A percentile compares a stretch with the other conserved stretches of the same genome.
These are phyloP conservation scores for Clathrospora elynae DNA, from an alignment of 2,329 filamentous ascomycete genomes.

Conservation along the genomic window DNA sequence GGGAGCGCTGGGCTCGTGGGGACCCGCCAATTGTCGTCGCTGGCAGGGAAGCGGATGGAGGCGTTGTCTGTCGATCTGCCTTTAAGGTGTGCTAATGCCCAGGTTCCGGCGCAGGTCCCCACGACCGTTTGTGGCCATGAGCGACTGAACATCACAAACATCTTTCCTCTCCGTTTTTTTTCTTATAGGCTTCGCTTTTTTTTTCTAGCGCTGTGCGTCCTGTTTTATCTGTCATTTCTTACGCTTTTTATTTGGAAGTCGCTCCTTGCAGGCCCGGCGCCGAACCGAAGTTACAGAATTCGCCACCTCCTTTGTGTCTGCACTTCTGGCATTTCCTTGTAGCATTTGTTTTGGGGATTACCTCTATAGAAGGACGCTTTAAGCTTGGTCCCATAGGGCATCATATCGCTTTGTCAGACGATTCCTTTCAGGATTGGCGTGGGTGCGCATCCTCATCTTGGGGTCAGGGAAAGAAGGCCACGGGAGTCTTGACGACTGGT, in stretches of 20 bases:
- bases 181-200: constrained; percentile 20
- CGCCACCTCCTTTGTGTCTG: constrained; percentile 27
- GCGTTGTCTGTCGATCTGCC: constrained; percentile 30
- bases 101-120: constrained; percentile 9
- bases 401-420: constrained; percentile 9
- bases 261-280: constrained; percentile 43
- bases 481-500: constrained; percentile 5
- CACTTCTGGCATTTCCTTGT: constrained; percentile 37
- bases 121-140: constrained; percentile 30
- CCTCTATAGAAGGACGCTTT: too few relatives aligned
- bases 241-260: constrained; percentile 19
- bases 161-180: constrained; percentile 23
- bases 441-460: constrained; percentile 2
- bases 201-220: constrained; percentile 38
- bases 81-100: constrained; percentile 25
- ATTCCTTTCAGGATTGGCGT: constrained; percentile 1
- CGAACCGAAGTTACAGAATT: constrained; percentile 20
- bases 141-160: constrained; percentile 34
- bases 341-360: constrained; percentile 23
- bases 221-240: constrained; percentile 20
- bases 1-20: constrained; percentile 16
- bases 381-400: too few relatives aligned
- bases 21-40: constrained; percentile 19
- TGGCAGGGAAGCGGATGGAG: constrained; percentile 1
- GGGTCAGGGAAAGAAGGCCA: not conserved